phyloP scores from a whole-genome alignment of 441 rosid genomes.

The Erodium trifolium region DNA sequence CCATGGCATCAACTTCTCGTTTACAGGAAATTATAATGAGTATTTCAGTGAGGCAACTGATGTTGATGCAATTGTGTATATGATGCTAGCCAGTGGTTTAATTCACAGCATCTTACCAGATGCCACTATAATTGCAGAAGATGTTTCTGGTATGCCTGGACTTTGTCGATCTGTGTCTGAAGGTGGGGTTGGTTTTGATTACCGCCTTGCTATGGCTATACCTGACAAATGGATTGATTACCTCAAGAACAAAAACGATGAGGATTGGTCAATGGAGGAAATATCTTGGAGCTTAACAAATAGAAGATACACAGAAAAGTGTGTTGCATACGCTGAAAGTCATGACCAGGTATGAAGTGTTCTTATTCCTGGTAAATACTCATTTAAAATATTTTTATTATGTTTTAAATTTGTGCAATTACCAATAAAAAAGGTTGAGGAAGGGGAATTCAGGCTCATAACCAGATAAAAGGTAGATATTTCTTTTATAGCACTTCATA shows the following conservation, averaged over 20 bases:
- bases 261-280: slow-evolving; percentile 75
- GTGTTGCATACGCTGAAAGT: slow-evolving; percentile 76
- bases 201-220: slow-evolving; percentile 78
- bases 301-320: slow-evolving; percentile 72
- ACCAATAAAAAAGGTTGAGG: neutral
- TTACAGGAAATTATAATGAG: slow-evolving; percentile 57
- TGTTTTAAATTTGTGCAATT: neutral
- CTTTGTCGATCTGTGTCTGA: slow-evolving; percentile 55
- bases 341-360: slow-evolving; percentile 63
- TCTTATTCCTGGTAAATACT: slow-evolving; percentile 11
- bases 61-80: slow-evolving; percentile 72
- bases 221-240: slow-evolving; percentile 86
- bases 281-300: slow-evolving; percentile 53
- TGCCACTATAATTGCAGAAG: slow-evolving; percentile 75
- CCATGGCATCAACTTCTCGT: slow-evolving; percentile 63
- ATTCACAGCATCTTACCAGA: slow-evolving; percentile 57
- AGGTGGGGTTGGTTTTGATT: slow-evolving; percentile 65
- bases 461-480: neutral
- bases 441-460: neutral
- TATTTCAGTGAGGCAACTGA: slow-evolving; percentile 72
- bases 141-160: slow-evolving; percentile 89
- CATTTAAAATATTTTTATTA: neutral
- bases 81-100: slow-evolving; percentile 67
- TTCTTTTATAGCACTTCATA: neutral
- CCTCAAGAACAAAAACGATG: slow-evolving; percentile 65